These are phyloP conservation scores for Fraxinus platypoda DNA, from an alignment of 305 asterid species.

Conservation along the genomic window DNA sequence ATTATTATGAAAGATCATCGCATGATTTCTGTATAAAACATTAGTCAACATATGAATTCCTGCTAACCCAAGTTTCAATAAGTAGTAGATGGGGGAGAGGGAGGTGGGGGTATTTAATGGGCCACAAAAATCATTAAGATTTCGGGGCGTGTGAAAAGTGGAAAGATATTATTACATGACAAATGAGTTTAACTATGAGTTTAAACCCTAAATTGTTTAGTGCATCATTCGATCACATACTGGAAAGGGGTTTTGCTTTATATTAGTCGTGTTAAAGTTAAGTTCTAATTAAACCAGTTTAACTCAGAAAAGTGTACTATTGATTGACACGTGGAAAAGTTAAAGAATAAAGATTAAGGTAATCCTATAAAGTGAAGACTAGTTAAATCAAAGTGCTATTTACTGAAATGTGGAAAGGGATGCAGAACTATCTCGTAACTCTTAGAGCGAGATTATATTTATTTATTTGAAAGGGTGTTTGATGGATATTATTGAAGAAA, in stretches of 20 bases:
- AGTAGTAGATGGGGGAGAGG: background rate
- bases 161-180: background rate
- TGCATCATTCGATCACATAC: background rate
- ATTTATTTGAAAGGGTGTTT: too few species aligned
- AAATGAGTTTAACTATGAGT: background rate
- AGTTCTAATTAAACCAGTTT: background rate
- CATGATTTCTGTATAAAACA: background rate
- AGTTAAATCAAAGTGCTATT: background rate
- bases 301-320: background rate
- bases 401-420: background rate
- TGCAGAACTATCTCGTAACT: background rate
- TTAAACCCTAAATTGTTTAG: background rate
- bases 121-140: background rate
- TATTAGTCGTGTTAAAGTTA: background rate
- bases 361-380: background rate
- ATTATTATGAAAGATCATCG: background rate
- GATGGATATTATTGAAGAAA: too few species aligned
- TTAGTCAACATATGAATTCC: background rate
- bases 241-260: conserved; percentile 2
- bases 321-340: background rate
- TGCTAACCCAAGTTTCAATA: background rate
- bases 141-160: conserved; percentile 9
- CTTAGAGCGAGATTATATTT: background rate
- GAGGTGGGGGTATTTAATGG: background rate
- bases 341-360: background rate